These are phyloP conservation scores for Diaporthe nobilis DNA, from an alignment of 2,329 filamentous ascomycete species.

Conservation along the genomic window DNA sequence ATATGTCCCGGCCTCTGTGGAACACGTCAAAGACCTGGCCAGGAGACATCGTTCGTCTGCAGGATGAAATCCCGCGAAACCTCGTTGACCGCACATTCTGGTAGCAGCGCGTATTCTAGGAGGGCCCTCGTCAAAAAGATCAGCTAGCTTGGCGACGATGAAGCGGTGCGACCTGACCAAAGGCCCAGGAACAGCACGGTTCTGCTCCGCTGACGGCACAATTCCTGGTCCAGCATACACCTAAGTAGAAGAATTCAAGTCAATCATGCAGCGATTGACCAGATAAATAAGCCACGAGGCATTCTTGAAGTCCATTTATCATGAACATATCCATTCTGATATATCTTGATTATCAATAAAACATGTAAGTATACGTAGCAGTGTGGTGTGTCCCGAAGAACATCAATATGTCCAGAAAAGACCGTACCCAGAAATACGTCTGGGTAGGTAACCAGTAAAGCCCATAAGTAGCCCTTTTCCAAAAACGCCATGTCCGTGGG, in stretches of 20 bases:
- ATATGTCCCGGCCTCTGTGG: too few species aligned
- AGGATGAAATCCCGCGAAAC: too few species aligned
- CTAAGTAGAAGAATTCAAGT: not conserved
- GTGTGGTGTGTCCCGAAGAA: conserved; percentile 1
- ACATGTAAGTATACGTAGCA: conserved; percentile 20
- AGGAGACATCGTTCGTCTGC: too few species aligned
- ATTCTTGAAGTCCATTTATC: not conserved
- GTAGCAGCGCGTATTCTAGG: too few species aligned
- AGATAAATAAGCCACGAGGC: not conserved
- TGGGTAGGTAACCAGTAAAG: not conserved
- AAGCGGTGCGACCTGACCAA: not conserved
- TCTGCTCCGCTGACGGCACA: not conserved
- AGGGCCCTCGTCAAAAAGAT: not conserved
- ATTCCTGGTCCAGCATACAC: not conserved
- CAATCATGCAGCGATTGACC: too few species aligned
- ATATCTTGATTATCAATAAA: conserved; percentile 35
- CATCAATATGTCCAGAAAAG: conserved; percentile 24
- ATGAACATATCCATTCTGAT: not conserved
- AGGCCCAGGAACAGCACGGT: not conserved
- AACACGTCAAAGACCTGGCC: not conserved
- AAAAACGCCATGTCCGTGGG: conserved; percentile 19
- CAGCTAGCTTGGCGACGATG: not conserved
- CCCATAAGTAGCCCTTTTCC: not conserved
- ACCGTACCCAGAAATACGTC: not conserved
- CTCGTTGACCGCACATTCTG: not conserved